Percentiles rank a stretch among this genome's conserved stretches.
These are phyloP conservation scores for Orychophragmus violaceus DNA, from an alignment of 345 rosid species.

Conservation along the genomic window DNA sequence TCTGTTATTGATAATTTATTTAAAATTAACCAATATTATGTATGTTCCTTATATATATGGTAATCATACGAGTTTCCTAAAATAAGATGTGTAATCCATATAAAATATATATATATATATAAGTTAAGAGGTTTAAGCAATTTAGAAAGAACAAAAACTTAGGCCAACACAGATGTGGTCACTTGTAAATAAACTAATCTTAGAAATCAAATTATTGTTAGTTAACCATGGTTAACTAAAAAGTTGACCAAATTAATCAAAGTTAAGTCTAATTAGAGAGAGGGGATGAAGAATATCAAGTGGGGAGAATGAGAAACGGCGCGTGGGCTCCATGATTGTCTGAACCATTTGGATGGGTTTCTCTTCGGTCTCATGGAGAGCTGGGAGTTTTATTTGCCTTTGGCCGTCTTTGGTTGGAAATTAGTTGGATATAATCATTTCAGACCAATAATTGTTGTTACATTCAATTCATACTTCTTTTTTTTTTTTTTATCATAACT, in stretches of 20 bases:
- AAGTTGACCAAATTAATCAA: constrained; percentile 30
- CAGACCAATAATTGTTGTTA: constrained; percentile 20
- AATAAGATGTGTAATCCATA: neutral
- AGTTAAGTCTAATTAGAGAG: constrained; percentile 15
- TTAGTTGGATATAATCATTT: constrained; percentile 35
- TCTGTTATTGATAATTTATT: neutral
- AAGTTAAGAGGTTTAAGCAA: neutral
- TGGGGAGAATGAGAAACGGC: constrained; percentile 25
- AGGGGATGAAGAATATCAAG: constrained; percentile 13
- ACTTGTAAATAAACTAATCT: constrained; percentile 3
- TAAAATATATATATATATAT: neutral
- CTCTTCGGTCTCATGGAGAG: constrained; percentile 25
- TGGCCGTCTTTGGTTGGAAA: constrained; percentile 29
- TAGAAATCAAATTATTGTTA: neutral
- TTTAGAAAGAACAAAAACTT: neutral
- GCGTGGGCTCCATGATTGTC: constrained; percentile 35
- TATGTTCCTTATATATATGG: neutral
- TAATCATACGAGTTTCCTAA: neutral
- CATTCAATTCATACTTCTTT: too few relatives aligned
- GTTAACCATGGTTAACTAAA: constrained; percentile 27
- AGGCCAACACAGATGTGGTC: neutral
- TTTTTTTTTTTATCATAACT: too few relatives aligned
- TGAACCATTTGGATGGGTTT: constrained; percentile 18
- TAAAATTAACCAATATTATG: neutral
- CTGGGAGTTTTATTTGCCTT: constrained; percentile 21